Base-by-base conservation (phyloP, 441 rosid species). In the Jatropha multifida region DNA sequence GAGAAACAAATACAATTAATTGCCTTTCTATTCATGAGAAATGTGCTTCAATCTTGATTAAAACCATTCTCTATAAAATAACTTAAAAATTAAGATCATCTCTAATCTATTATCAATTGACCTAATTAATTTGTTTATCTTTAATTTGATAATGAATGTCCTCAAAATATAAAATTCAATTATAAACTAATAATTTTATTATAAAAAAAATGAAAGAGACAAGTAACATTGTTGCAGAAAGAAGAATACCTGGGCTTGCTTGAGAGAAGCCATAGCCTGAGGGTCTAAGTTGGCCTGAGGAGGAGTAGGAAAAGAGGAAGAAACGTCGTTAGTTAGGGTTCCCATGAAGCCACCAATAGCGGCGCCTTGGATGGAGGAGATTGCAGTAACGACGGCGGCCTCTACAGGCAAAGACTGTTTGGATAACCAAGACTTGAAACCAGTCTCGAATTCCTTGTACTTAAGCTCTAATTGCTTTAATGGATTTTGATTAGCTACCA, bases 281-380 rank as follows among this genome's bases (percentile, higher is more conserved):
- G 89, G 83, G 78, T 83, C 82, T 69, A 84, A 73, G 76, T 80
- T 46, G 65, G 80, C 83, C 61, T 64, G 82, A 23, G 97, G 87
- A 74, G 91, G 83, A 63, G 80, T 61, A 14, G 84, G 83, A 10
- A 86, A 74, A 63, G 88, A 48, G 37, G 93, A 71, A 58, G 93
- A 82, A 73, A 89, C 77, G 76, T 94, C 97, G 58, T 73, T 83
- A 62, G 96, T 88, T 17, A 94, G 87, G 37, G 87, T 86, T 0
- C 97, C 96, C 97, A 94, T 89, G 41, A 94, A 64, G 46, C 81
- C 97, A 2, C 99, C 99, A 58, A 94, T 92, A 62, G 92, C 93
- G 4, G 93, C 99, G 52, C 99, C 99, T 80, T 94, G 97, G 40
- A 79, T 77, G 7, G 87, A 88, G 70, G 88, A 81, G 82, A 92